phyloP scores from a whole-genome alignment of 345 rosid species.

The Mallotus nudiflorus region DNA sequence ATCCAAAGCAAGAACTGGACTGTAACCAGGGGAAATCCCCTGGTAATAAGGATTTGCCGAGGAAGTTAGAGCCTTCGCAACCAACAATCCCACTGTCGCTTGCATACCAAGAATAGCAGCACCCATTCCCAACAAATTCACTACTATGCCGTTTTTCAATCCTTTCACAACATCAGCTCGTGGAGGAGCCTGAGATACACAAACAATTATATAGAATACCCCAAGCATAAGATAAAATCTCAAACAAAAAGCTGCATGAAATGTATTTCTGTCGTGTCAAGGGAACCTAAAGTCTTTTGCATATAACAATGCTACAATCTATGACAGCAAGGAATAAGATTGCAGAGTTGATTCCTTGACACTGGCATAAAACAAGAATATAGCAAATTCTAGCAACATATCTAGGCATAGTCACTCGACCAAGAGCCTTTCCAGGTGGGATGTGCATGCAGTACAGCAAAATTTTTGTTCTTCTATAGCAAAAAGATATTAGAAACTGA shows the following conservation, averaged over 20 bases:
- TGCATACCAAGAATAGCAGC: conserved; percentile 93
- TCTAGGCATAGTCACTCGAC: neutral
- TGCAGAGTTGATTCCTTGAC: neutral
- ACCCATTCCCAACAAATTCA: conserved; percentile 93
- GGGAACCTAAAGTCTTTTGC: neutral
- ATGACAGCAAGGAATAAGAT: neutral
- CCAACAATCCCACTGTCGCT: conserved; percentile 86
- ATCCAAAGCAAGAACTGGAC: conserved; percentile 89
- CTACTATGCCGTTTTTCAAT: conserved; percentile 72
- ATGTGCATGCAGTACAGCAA: neutral
- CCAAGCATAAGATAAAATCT: neutral
- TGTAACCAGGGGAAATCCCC: conserved; percentile 74
- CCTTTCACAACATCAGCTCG: conserved; percentile 96
- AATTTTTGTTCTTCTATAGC: neutral
- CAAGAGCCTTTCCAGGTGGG: neutral
- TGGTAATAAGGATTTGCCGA: conserved; percentile 86
- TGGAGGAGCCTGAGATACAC: conserved; percentile 80
- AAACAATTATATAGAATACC: neutral
- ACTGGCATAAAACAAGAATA: neutral
- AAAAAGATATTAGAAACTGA: neutral
- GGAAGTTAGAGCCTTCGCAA: conserved; percentile 94
- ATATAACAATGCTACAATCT: neutral
- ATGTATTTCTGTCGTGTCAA: neutral
- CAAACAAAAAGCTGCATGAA: neutral
- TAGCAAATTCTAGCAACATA: conserved; percentile 7